Base-by-base conservation (phyloP, 305 asterid genomes). In the Fraxinus angustifolia region DNA sequence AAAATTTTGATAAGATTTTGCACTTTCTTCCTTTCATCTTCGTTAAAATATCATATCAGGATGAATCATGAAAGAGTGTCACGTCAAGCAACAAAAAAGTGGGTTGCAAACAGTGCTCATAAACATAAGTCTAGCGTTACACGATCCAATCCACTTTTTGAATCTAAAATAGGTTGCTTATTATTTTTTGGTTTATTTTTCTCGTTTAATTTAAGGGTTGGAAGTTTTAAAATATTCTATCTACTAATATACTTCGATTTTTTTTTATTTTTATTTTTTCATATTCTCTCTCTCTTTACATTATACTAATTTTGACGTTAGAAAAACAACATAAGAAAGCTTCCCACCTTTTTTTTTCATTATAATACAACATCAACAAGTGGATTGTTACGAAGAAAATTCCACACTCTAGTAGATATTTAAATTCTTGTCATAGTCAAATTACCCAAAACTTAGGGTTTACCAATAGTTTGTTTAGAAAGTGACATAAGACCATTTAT, bases 361-460 rank as follows among this genome's bases (percentile, higher is more conserved):
- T 23, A 23, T 23, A 23, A 23, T 23, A 23, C 26, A 23, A 23
- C 26, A 45, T 14, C 17, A 45, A 14, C 56, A 12, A 14, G 56
- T 45, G 56, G 56, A 45, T 45, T 12, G 17, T 14, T 12, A 45
- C 17, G 3, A 45, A 45, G 56, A 45, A 45, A 45, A 45, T 45
- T 45, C 56, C 56, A 45, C 17, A 45, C 48, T 2, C 19, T 42
- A 48, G 84, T 74, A 78, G 84, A 76, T 82, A 79, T 65, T 82
- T 3, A 67, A 35, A 72, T 30, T 73, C 38, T 28, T 12, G 58
- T 78, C 28, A 26, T 79, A 82, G 90, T 87, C 89, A 85, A 84
- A 82, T 84, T 87, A 84, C 92, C 92, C 78, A 23, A 68, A 53
- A 73, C 76, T n/a, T 12, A 80, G 91, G 91, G 91, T 85, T 79